Percentiles rank a stretch among this genome's conserved stretches.
phyloP scores from a whole-genome alignment of 73 alveolate species.

The Stentor roeselii region DNA sequence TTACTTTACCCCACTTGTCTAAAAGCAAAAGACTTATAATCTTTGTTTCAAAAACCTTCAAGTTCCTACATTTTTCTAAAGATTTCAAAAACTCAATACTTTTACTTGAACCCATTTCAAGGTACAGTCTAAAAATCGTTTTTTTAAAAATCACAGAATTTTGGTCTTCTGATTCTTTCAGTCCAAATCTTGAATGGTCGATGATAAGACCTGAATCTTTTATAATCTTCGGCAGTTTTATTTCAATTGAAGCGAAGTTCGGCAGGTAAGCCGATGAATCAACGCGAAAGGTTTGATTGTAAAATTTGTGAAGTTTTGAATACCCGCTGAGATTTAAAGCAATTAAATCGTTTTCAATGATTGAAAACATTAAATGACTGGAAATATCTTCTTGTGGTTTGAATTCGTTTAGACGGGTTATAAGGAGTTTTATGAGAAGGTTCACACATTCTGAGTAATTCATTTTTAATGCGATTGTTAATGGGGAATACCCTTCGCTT shows the following conservation, averaged over 20 bases:
- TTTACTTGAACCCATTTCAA: background rate
- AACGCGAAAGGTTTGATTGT: too few species aligned
- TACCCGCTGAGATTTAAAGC: background rate
- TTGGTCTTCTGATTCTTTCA: background rate
- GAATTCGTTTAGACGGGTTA: background rate
- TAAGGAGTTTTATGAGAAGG: too few species aligned
- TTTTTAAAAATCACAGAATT: background rate
- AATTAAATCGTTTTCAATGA: background rate
- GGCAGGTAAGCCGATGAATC: background rate
- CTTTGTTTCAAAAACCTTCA: background rate
- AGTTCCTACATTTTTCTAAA: background rate
- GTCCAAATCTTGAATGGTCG: background rate
- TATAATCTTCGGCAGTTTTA: background rate
- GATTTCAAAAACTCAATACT: slow-evolving; percentile 16
- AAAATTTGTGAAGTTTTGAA: background rate
- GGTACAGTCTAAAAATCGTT: background rate
- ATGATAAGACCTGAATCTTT: too few species aligned
- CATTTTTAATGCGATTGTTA: background rate
- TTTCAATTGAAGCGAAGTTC: background rate
- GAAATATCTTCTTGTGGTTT: background rate
- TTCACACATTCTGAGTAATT: background rate
- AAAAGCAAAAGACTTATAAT: background rate
- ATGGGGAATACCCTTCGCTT: background rate
- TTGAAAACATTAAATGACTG: background rate
- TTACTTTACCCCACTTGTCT: background rate